Evolutionary conservation across 768 basidiomycete genomes (phyloP).

Genomic region (Termitomyces sp.): DNA sequence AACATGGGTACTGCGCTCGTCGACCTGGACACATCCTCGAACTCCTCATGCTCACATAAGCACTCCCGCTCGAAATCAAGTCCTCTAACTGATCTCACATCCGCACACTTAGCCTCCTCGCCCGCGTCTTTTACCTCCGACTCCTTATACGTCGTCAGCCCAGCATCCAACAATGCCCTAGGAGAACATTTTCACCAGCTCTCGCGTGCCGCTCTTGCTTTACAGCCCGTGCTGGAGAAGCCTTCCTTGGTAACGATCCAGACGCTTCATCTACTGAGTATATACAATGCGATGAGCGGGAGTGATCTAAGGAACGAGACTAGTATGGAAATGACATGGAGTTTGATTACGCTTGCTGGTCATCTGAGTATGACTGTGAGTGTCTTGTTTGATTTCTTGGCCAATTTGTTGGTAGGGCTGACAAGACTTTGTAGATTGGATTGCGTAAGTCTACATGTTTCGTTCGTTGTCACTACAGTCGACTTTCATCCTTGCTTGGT

Average conservation of each 20-base stretch:
- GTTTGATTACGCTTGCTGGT: constrained; percentile 55
- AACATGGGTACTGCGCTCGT: neutral
- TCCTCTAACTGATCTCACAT: neutral
- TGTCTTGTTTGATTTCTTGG: constrained; percentile 8
- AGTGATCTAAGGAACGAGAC: constrained; percentile 56
- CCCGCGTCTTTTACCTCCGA: neutral
- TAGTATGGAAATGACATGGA: constrained; percentile 72
- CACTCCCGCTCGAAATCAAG: neutral
- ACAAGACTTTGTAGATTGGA: constrained; percentile 43
- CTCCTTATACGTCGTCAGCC: neutral
- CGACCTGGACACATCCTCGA: too few species aligned
- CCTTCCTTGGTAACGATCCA: constrained; percentile 70
- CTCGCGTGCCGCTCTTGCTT: constrained; percentile 55
- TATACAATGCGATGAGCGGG: constrained; percentile 67
- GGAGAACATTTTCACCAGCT: constrained; percentile 67
- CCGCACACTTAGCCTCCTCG: neutral
- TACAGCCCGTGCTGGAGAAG: constrained; percentile 67
- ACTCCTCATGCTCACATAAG: neutral
- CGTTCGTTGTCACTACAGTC: neutral
- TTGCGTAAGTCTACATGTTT: constrained; percentile 46
- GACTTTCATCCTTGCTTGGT: neutral
- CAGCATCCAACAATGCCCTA: constrained; percentile 21
- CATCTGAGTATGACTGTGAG: constrained; percentile 63
- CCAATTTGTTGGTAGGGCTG: neutral
- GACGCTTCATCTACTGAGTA: constrained; percentile 59